A percentile compares a stretch with the other conserved stretches of the same genome.
Evolutionary conservation across 2,329 filamentous ascomycete species (phyloP).

Genomic region (Fusarium redolens): DNA sequence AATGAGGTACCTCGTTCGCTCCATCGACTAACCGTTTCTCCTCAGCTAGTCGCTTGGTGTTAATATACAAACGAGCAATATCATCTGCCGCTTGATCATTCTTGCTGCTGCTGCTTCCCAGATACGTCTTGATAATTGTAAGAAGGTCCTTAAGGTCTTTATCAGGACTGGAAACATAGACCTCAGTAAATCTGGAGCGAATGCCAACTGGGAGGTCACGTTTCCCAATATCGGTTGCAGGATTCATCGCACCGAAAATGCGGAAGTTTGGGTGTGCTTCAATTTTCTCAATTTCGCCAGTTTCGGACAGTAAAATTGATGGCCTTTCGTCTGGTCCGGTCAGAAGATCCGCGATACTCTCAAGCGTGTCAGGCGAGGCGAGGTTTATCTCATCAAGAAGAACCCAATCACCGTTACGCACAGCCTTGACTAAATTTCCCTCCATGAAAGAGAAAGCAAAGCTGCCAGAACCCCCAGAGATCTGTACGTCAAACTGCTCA

Average conservation of each 20-base stretch:
- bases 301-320: slow-evolving; percentile 90
- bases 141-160: slow-evolving; percentile 86
- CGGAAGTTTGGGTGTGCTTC: slow-evolving; percentile 92
- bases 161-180: slow-evolving; percentile 94
- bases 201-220: slow-evolving; percentile 90
- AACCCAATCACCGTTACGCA: slow-evolving; percentile 96
- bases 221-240: slow-evolving; percentile 96
- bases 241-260: slow-evolving; percentile 99
- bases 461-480: slow-evolving; percentile 75
- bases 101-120: slow-evolving; percentile 76
- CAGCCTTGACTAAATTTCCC: slow-evolving; percentile 95
- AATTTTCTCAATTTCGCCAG: slow-evolving; percentile 90
- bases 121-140: slow-evolving; percentile 87
- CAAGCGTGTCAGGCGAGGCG: slow-evolving; percentile 92
- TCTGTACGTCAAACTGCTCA: slow-evolving; percentile 82
- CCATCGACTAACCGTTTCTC: slow-evolving; percentile 92
- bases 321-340: slow-evolving; percentile 77
- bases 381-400: slow-evolving; percentile 97
- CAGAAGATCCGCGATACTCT: slow-evolving; percentile 91
- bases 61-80: slow-evolving; percentile 87
- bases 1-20: slow-evolving; percentile 94
- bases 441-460: slow-evolving; percentile 98
- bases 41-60: slow-evolving; percentile 83
- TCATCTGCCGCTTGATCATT: slow-evolving; percentile 81
- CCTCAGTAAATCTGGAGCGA: slow-evolving; percentile 91